phyloP scores from a whole-genome alignment of 2,329 filamentous ascomycete genomes.

The Venturia effusa region DNA sequence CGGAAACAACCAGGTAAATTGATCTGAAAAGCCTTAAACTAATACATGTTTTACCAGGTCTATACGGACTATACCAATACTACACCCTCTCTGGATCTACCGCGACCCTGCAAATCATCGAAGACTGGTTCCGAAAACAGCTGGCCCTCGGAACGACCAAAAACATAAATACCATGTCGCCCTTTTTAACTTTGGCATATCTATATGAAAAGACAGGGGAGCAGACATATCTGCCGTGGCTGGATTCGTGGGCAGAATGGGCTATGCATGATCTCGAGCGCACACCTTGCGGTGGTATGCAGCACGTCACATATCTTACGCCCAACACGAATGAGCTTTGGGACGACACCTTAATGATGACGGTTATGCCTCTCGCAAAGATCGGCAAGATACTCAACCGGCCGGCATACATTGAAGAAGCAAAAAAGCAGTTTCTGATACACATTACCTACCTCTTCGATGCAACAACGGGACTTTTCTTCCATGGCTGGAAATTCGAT shows the following conservation, averaged over 20 bases:
- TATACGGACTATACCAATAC: slow-evolving; percentile 77
- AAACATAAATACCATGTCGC: slow-evolving; percentile 79
- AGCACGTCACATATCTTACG: slow-evolving; percentile 63
- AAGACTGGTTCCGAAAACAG: slow-evolving; percentile 61
- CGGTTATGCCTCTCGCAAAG: slow-evolving; percentile 68
- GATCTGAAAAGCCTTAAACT: background rate
- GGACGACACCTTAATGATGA: slow-evolving; percentile 88
- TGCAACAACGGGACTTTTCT: slow-evolving; percentile 59
- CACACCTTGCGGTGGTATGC: slow-evolving; percentile 61
- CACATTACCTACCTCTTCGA: slow-evolving; percentile 75
- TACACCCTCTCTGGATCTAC: slow-evolving; percentile 58
- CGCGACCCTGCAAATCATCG: slow-evolving; percentile 52
- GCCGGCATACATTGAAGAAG: slow-evolving; percentile 65
- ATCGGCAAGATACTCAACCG: slow-evolving; percentile 61
- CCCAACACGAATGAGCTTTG: slow-evolving; percentile 66
- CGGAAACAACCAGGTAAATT: no score
- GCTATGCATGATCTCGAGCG: slow-evolving; percentile 65
- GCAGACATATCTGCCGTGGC: slow-evolving; percentile 60
- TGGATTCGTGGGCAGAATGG: slow-evolving; percentile 76
- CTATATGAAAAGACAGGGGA: slow-evolving; percentile 68
- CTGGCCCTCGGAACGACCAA: slow-evolving; percentile 66
- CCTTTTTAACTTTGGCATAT: slow-evolving; percentile 63
- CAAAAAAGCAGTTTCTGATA: slow-evolving; percentile 65
- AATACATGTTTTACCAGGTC: slow-evolving; percentile 24
- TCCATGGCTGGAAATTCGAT: slow-evolving; percentile 73